Evolutionary conservation across 2,329 filamentous ascomycete genomes (phyloP), one percentile per base, ranked within the genome.

Genomic region (Beauveria pseudobassiana): DNA sequence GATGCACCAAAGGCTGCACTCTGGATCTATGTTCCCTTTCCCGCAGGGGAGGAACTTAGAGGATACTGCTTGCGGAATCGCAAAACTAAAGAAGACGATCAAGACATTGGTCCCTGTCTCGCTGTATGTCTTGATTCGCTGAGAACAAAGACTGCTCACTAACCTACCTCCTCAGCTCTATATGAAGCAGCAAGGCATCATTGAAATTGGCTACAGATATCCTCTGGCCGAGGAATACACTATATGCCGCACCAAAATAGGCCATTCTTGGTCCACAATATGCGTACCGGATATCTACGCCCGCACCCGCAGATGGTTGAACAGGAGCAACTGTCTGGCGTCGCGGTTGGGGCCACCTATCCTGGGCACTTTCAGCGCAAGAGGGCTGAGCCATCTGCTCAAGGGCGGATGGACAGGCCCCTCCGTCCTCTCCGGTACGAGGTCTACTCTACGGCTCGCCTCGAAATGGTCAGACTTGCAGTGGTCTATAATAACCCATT

Each of bases 21-120:
- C 20, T 61, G 58, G 58, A 28, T 61, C 5, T 61, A 61, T 20
- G 51, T 61, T 20, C 58, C 58, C 5, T 51, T 61, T 12, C 58
- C 58, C 1, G 24, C 24, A 3, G 50, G 50, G 3, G 58, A 61
- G 30, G 49, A 61, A 43, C 45, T 61, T 1, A 34, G 16, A 10
- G 58, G 49, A 20, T 54, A 53, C 52, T 49, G 46, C 24, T 43
- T 59, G 48, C 48, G 57, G 16, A 52, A 43, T 22, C 57, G 45
- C 26, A 49, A 28, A 45, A 59, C 18, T 3, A 30, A 28, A 30
- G 34, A 51, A 6, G 57, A 59, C 2, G 38, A 50, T 26, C n/a
- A 51, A 26, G n/a, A 16, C 5, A 59, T 52, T 20, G 57, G 57
- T 22, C 57, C 57, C 24, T 51, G 46, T 24, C 48, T 59, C 7